A percentile compares a stretch with the other conserved stretches of the same genome.
These are phyloP conservation scores for Ustilago trichophora DNA, from an alignment of 1,284 basidiomycete species.

Conservation along the genomic window DNA sequence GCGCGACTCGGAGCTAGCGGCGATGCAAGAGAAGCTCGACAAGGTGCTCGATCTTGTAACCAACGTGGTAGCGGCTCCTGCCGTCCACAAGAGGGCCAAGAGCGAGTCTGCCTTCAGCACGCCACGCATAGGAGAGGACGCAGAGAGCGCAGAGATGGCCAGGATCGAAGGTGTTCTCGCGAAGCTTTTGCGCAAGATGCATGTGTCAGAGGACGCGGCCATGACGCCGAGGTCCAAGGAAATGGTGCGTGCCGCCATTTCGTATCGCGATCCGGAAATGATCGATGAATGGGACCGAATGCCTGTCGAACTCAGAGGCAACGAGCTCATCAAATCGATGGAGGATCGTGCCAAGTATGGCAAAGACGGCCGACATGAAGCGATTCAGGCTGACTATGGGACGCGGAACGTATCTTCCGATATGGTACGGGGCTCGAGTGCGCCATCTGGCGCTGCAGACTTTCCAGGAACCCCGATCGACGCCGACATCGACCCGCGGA, in stretches of 20 bases:
- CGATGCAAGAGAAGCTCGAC: conserved; percentile 58
- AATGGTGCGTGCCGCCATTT: conserved; percentile 21
- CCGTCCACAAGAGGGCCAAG: conserved; percentile 15
- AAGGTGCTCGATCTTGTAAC: conserved; percentile 51
- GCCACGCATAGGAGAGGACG: conserved; percentile 6
- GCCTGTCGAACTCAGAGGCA: conserved; percentile 32
- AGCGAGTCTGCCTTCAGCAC: conserved; percentile 22
- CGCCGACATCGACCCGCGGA: conserved; percentile 13
- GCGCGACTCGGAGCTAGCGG: conserved; percentile 42
- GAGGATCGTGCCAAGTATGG: conserved; percentile 33
- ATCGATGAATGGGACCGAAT: conserved; percentile 36
- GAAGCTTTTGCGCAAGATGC: conserved; percentile 44
- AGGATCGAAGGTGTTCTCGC: conserved; percentile 37
- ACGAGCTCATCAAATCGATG: conserved; percentile 40
- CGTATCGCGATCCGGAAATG: conserved; percentile 18
- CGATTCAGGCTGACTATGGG: conserved; percentile 22
- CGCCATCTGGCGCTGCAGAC: conserved; percentile 10
- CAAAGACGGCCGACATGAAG: conserved; percentile 40
- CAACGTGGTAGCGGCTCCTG: conserved; percentile 34
- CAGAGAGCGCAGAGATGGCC: conserved; percentile 29
- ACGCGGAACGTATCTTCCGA: conserved; percentile 5
- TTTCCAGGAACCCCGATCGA: conserved; percentile 4
- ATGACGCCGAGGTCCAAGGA: conserved; percentile 27
- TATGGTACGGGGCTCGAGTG: conserved; percentile 24
- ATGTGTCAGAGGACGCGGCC: conserved; percentile 20